Evolutionary conservation across 805 yeast species (phyloP), one percentile per base, ranked within the genome.

Genomic region (Clavispora vitiphila): DNA sequence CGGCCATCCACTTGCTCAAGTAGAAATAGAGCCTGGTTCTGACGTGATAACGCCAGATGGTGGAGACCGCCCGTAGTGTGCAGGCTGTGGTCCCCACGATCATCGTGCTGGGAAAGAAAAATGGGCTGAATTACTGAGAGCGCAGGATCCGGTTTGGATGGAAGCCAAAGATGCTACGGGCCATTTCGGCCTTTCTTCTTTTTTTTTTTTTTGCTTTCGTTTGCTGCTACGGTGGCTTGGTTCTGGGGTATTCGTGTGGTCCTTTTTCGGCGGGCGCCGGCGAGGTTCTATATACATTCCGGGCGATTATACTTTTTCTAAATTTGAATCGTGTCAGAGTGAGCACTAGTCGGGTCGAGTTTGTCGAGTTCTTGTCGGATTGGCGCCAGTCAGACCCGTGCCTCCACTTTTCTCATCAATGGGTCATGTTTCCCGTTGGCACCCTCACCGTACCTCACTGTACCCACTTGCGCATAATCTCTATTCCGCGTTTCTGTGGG

Each of bases 381-480:
- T n/a, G n/a, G 7, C 26, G 26, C n/a, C 10, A 4, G 10, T 15
- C 20, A 29, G 4, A 29, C 12, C 3, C 32, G 32, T 12, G 37
- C 25, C 8, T 26, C 24, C 18, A 50, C 38, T 31, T 50, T 50
- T 7, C 41, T 30, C 54, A 50, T 50, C 30, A 48, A 14, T 5
- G 29, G 38, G 5, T 23, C 25, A 5, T 23, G 48, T 22, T 46
- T 50, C 19, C 38, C 40, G 5, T 25, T 29, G 14, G 16, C 21
- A 4, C 24, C 23, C n/a, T 34, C 32, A 11, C 37, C 21, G 11
- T 9, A 8, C 20, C 21, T n/a, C 56, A 87, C 96, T 0, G 69
- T 62, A 0, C 87, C 90, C 20, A 80, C 59, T 9, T 41, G 46
- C 1, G 85, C 77, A 52, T 49, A 72, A 3, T 67, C 64, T 5